Percentiles rank a stretch among this genome's conserved stretches.
Conservation (phyloP, 306 rosid species). For the Pachyrhizus erosus region DNA sequence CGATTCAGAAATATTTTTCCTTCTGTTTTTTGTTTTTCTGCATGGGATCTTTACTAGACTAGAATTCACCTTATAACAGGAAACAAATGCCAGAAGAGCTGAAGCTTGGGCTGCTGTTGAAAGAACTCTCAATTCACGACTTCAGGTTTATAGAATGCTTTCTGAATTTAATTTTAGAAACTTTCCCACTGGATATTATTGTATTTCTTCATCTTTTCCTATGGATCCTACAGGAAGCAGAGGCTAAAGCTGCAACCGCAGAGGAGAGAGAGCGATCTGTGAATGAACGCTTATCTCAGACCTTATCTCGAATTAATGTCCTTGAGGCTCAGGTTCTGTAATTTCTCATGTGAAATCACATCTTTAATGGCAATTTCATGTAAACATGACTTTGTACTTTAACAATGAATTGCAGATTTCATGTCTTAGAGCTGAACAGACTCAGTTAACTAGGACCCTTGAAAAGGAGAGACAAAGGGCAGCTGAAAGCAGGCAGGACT, state of each 20-base stretch:
- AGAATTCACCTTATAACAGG: conserved; percentile 64
- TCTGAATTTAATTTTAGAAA: conserved; percentile 31
- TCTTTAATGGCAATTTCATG: conserved; percentile 25
- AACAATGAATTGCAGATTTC: conserved; percentile 77
- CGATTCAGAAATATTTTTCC: conserved; percentile 23
- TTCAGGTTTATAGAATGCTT: conserved; percentile 69
- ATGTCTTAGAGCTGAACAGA: conserved; percentile 95
- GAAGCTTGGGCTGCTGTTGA: conserved; percentile 99
- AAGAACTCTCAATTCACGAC: conserved; percentile 91
- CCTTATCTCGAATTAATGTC: conserved; percentile 94
- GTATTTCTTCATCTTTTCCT: conserved; percentile 42
- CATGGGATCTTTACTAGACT: conserved; percentile 42
- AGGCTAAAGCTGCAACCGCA: conserved; percentile 91
- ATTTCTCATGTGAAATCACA: conserved; percentile 41
- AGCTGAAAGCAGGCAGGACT: conserved; percentile 98
- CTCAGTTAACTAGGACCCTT: conserved; percentile 88
- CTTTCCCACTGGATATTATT: conserved; percentile 12
- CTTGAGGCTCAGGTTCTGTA: conserved; percentile 97
- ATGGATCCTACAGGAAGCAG: conserved; percentile 82
- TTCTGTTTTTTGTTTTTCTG: conserved; percentile 40
- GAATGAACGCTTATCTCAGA: conserved; percentile 94
- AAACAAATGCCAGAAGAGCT: conserved; percentile 87
- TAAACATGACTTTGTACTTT: conserved; percentile 32
- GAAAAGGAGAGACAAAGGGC: conserved; percentile 99
- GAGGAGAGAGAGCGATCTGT: conserved; percentile 95